Evolutionary conservation across 306 rosid genomes (phyloP).

Genomic region (Vigna radiata): DNA sequence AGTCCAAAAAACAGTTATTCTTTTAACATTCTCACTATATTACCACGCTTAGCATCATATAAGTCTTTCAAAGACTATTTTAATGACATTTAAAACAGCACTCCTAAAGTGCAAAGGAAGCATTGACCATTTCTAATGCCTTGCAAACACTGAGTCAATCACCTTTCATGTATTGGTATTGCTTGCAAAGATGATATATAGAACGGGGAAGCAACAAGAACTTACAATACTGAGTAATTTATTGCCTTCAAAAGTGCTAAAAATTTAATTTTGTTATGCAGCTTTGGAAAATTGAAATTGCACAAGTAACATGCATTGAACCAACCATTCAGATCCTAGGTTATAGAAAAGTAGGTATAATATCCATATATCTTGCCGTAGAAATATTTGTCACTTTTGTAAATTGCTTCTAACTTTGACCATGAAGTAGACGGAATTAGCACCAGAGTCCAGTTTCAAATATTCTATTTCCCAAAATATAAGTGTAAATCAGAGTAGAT

Average conservation of each 20-base stretch:
- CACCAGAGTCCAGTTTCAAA: slow-evolving; percentile 1
- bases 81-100: not conserved
- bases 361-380: not conserved
- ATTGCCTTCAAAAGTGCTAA: not conserved
- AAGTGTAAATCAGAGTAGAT: slow-evolving; percentile 17
- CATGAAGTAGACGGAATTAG: not conserved
- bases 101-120: not conserved
- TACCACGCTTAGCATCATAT: not conserved
- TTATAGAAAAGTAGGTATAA: slow-evolving; percentile 1
- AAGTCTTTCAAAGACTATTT: slow-evolving; percentile 7
- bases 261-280: not conserved
- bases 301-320: slow-evolving; percentile 19
- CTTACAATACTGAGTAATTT: not conserved
- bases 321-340: not conserved
- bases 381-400: too few relatives aligned
- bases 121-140: too few relatives aligned
- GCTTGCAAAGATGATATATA: slow-evolving; percentile 2
- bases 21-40: slow-evolving; percentile 10
- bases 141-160: not conserved
- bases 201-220: slow-evolving; percentile 4
- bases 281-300: slow-evolving; percentile 23
- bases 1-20: not conserved
- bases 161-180: not conserved
- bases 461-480: not conserved
- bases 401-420: too few relatives aligned